phyloP scores from a whole-genome alignment of 345 rosid genomes.

The Leavenworthia alabamica region DNA sequence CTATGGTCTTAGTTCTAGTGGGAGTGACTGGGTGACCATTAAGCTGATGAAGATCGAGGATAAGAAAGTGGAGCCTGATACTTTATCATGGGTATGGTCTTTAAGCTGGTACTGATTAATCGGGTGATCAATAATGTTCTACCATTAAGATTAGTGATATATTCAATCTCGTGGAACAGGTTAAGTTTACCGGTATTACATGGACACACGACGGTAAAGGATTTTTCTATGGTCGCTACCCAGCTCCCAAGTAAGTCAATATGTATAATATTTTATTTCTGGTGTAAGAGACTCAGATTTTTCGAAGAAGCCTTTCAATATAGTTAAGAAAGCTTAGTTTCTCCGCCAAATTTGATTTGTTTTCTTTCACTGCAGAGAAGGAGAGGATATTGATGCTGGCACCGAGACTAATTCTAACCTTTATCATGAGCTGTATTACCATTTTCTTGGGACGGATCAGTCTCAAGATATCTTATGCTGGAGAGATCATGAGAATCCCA shows the following conservation, averaged over 20 bases:
- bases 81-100: constrained; percentile 70
- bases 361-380: constrained; percentile 48
- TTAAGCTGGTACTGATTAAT: not conserved
- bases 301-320: not conserved
- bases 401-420: constrained; percentile 83
- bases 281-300: not conserved
- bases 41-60: constrained; percentile 63
- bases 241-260: constrained; percentile 67
- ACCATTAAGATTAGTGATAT: not conserved
- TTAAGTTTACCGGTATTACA: constrained; percentile 62
- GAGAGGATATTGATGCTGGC: constrained; percentile 77
- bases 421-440: constrained; percentile 72
- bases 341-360: not conserved
- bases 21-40: constrained; percentile 89
- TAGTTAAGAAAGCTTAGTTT: not conserved
- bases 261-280: not conserved
- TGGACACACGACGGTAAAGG: constrained; percentile 89
- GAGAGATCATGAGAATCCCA: constrained; percentile 79
- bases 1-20: constrained; percentile 79
- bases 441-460: constrained; percentile 73
- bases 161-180: constrained; percentile 36
- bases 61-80: constrained; percentile 64
- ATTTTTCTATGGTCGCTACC: constrained; percentile 87
- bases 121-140: not conserved
- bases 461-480: constrained; percentile 85